Conservation (phyloP, 2,329 filamentous ascomycete species). For the Chaetomiaceae sp. region DNA sequence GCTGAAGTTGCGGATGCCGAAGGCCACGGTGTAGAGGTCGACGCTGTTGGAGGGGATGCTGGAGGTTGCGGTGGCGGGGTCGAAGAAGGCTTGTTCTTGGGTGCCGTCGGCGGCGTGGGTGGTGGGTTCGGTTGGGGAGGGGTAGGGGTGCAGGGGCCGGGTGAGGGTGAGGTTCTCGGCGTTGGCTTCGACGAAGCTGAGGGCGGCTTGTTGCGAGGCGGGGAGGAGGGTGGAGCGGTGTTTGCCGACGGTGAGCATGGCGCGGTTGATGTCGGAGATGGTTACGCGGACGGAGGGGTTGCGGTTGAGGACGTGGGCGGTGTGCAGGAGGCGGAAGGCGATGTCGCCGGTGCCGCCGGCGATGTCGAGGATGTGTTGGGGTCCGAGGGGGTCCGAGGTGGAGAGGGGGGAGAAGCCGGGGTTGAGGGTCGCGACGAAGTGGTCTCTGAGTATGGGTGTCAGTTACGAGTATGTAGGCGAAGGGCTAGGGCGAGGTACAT, state of each 20-base stretch:
- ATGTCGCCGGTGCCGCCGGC: constrained; percentile 97
- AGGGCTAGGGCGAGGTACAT: constrained; percentile 27
- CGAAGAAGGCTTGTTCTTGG: constrained; percentile 19
- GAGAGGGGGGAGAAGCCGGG: constrained; percentile 61
- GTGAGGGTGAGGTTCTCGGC: constrained; percentile 62
- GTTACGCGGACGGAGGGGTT: constrained; percentile 80
- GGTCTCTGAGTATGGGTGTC: constrained; percentile 52
- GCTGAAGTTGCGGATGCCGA: constrained; percentile 96
- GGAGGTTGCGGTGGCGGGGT: constrained; percentile 27
- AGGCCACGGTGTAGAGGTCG: constrained; percentile 95
- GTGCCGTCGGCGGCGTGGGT: constrained; percentile 1
- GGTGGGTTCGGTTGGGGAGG: background rate
- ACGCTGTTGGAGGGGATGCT: constrained; percentile 65
- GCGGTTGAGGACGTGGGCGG: constrained; percentile 73
- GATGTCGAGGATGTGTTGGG: constrained; percentile 83
- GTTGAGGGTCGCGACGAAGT: constrained; percentile 89
- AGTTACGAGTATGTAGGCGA: background rate
- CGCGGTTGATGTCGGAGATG: constrained; percentile 91
- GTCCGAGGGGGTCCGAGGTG: constrained; percentile 39
- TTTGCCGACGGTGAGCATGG: constrained; percentile 86
- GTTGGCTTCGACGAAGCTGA: constrained; percentile 83
- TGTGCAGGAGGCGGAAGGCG: constrained; percentile 90
- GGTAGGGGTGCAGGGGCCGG: constrained; percentile 19
- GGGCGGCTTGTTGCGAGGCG: constrained; percentile 50
- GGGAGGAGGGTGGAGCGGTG: constrained; percentile 64